Conservation (phyloP, 495 filamentous ascomycete species). For the Achaetomiella virescens region DNA sequence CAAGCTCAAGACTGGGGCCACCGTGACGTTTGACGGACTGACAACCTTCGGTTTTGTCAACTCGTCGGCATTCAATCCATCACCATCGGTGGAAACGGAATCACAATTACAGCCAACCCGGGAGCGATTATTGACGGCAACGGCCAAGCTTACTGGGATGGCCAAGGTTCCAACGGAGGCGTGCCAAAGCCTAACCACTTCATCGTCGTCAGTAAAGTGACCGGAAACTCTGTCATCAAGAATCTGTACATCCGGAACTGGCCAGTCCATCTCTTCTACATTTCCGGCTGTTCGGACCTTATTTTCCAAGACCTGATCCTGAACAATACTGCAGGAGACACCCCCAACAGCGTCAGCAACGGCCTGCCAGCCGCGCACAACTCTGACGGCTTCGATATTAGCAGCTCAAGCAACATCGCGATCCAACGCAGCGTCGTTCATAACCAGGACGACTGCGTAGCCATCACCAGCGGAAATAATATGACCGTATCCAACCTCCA, state of each 20-base stretch:
- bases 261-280: constrained; percentile 57
- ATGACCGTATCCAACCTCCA: constrained; percentile 50
- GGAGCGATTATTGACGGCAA: too few species aligned
- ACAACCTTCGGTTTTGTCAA: too few species aligned
- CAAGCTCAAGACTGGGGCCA: constrained; percentile 1
- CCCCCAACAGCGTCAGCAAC: too few species aligned
- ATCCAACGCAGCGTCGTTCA: constrained; percentile 52
- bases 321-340: constrained; percentile 54
- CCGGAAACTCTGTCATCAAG: constrained; percentile 16
- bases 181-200: too few species aligned
- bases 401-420: constrained; percentile 42
- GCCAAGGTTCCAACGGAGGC: too few species aligned
- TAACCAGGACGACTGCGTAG: constrained; percentile 62
- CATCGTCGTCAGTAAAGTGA: too few species aligned
- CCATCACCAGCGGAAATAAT: constrained; percentile 54
- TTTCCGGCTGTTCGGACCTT: constrained; percentile 46
- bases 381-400: constrained; percentile 63
- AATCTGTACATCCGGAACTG: constrained; percentile 47
- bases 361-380: constrained; percentile 43
- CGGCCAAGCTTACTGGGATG: too few species aligned
- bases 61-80: too few species aligned
- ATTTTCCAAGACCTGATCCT: constrained; percentile 49
- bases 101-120: too few species aligned
- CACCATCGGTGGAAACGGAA: too few species aligned
- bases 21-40: constrained; percentile 33